Evolutionary conservation across 192 early-diverging fungal species (phyloP), one percentile per base, ranked within the genome.

Genomic region (Mycoemilia scoparia): DNA sequence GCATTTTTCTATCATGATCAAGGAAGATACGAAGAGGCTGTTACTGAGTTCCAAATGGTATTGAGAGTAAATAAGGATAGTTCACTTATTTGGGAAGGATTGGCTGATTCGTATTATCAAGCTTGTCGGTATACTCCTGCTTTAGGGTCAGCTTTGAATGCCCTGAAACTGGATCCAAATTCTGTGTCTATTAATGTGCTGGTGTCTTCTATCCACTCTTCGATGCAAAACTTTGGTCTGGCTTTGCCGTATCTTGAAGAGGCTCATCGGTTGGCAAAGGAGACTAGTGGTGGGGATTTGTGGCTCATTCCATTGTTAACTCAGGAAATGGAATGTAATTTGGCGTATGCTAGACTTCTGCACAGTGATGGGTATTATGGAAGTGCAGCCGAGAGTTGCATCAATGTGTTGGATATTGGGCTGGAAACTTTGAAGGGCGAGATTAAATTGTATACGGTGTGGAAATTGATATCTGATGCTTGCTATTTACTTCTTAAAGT

Each of bases 41-140:
- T 76, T 18, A 39, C 46, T 11, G 61, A 70, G 3, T 87, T 97
- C 43, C 89, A 90, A 57, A 77, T 64, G 20, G 73, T 83, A 0
- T 49, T 97, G 26, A 69, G 82, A n/a, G 60, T 75, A 0, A 71
- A 82, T 39, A 44, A 74, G 15, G 62, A 66, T 2, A 67, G 82
- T 39, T 33, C 61, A 32, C 21, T 74, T 64, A 26, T 58, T 41
- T 82, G 89, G 89, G 61, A 87, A 57, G 78, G 78, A 9, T 57
- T 85, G 22, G 76, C 73, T 25, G 78, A 85, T 37, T 69, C 76
- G 4, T 85, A 85, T 33, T n/a, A n/a, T n/a, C n/a, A n/a, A n/a
- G n/a, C n/a, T n/a, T n/a, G n/a, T n/a, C n/a, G 38, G 3, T 82
- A 70, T 46, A 64, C 67, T 20, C 79, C 85, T 5, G 67, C 79